Evolutionary conservation across 129 eudicot species (phyloP), one percentile per base, ranked within the genome.

Genomic region (Scalesia atractyloides): DNA sequence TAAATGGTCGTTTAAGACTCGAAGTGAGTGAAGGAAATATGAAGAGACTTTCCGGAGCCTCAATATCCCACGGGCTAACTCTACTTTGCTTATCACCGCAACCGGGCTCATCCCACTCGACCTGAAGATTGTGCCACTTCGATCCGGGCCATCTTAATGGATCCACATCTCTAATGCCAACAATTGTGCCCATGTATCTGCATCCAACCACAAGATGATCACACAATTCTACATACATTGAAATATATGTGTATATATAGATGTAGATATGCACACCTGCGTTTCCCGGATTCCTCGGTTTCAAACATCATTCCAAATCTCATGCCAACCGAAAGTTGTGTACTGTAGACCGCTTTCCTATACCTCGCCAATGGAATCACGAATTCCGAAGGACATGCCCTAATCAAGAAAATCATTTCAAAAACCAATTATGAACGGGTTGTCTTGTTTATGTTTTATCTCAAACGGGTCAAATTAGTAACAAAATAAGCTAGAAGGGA

Each of bases 261-360:
- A 14, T 62, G 5, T 18, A 19, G 17, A 49, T 47, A 58, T 20
- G 19, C 52, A 17, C 68, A 90, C 99, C 99, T 91, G 86, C 97
- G 89, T 80, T 95, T 95, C 68, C 90, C 86, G 2, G 99, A 95
- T 63, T 95, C 99, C 77, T 95, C 97, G 1, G 99, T 91, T 81
- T 95, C 99, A 79, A 95, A 95, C 99, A 95, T 95, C 97, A 95
- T 95, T 39, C 97, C 99, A 63, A 95, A 95, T 78, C 99, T 82
- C 99, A 95, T 95, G 15, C 99, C 99, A 44, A 78, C 86, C 1
- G 99, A 90, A 63, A 95, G 86, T 37, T 95, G 99, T n/a, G 91
- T 84, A 39, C 95, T 87, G 14, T 79, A 86, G 0, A 95, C 84
- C 18, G 95, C 75, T 79, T 95, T 95, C 64, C 95, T 83, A 71